Evolutionary conservation across 1,284 basidiomycete species (phyloP), one percentile per base, ranked within the genome.

Genomic region (Blastosporella zonata): DNA sequence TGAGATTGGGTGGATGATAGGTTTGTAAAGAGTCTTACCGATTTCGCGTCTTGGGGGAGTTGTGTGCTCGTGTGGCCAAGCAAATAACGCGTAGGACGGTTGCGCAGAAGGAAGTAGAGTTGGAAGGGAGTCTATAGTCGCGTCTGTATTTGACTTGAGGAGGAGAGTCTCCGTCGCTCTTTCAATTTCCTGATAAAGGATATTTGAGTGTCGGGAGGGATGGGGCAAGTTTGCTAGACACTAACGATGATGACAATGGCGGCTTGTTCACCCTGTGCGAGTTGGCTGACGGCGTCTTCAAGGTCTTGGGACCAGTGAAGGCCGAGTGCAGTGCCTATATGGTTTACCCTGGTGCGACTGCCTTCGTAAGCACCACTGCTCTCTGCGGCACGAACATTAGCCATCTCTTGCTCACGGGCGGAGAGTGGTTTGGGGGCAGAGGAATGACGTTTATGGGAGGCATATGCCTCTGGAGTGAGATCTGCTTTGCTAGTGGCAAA

Each of bases 401-500:
- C 84, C 51, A 93, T 77, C 61, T 93, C 92, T 53, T 83, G 78
- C 68, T 96, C 93, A 23, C 85, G 77, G 0, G 81, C 79, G 22
- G 86, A 90, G 55, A 94, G 73, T 0, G 93, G 93, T 50, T 89
- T 78, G 1, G 90, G 90, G 0, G 90, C 89, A 20, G 78, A 71
- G 27, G 81, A 66, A 61, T 90, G 87, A n/a, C 73, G 78, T 47
- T 79, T 74, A 61, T 95, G 92, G 23, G 81, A 77, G n/a, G 74
- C 74, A 60, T 94, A 92, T 1, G 87, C 81, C 35, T 77, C 75
- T 1, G 80, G 68, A 2, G 82, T 81, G 33, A 86, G 59, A 62
- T 91, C 83, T 21, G 74, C 74, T 60, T 84, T 86, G 46, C 80
- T 79, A 0, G 90, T 93, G 0, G 92, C 91, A 63, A 92, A 93